A percentile compares a stretch with the other conserved stretches of the same genome.
Conservation (phyloP, 1,139 yeast genomes). For the Entelexis sorbosivorans region DNA sequence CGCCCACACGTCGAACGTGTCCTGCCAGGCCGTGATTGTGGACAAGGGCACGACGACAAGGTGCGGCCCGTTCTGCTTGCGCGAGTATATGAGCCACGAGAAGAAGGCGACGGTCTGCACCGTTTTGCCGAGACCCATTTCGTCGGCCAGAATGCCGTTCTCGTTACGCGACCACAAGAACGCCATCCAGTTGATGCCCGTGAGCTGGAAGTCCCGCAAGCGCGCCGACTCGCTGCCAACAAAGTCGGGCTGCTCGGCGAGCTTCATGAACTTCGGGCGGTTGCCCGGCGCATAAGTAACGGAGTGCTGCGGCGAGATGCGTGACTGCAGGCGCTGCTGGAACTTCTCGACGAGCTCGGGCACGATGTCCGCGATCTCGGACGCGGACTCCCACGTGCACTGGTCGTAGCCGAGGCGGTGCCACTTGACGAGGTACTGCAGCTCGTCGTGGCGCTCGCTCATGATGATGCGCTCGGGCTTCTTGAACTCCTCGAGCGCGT, state of each 20-base stretch:
- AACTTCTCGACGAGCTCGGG: conserved; percentile 77
- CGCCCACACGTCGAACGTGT: conserved; percentile 94
- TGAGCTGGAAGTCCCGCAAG: conserved; percentile 89
- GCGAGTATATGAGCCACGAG: conserved; percentile 86
- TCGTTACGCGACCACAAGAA: conserved; percentile 95
- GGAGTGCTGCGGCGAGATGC: conserved; percentile 71
- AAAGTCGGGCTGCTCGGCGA: conserved; percentile 75
- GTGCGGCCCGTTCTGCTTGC: conserved; percentile 96
- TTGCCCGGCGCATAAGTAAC: conserved; percentile 59
- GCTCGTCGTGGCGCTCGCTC: conserved; percentile 56
- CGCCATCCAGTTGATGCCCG: conserved; percentile 99
- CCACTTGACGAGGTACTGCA: conserved; percentile 89
- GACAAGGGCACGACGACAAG: conserved; percentile 91
- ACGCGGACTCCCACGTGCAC: conserved; percentile 95
- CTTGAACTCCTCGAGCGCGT: conserved; percentile 72
- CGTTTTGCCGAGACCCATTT: conserved; percentile 97
- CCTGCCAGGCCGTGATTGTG: conserved; percentile 98
- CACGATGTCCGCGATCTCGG: conserved; percentile 69
- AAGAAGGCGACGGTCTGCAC: conserved; percentile 93
- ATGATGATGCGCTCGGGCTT: conserved; percentile 85
- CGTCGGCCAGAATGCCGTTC: conserved; percentile 96
- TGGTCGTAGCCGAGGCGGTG: conserved; percentile 85
- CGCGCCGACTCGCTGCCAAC: conserved; percentile 58
- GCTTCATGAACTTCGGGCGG: conserved; percentile 83
- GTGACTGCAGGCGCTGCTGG: conserved; percentile 71